Evolutionary conservation across 78 protist genomes (phyloP), one percentile per base, ranked within the genome.

Genomic region (Chrysochromulina parva): DNA sequence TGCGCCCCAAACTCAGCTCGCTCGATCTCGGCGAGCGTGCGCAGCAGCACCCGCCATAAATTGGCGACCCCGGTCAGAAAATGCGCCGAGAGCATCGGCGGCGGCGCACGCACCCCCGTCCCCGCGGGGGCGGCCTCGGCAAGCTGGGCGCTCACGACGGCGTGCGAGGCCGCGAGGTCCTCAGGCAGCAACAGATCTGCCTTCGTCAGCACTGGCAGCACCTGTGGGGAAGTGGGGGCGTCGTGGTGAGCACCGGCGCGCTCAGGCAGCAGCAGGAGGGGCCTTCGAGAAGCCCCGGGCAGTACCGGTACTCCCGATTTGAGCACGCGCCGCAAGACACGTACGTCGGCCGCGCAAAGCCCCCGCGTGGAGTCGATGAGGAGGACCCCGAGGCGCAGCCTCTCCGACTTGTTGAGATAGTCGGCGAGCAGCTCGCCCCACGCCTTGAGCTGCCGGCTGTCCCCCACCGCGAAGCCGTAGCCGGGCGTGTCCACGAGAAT

Each of bases 401-500:
- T 0, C 48, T 22, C 57, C 57, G 52, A 48, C n/a, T 17, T 1
- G 28, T 3, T 0, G 26, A 74, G 24, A 28, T 74, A 74, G 3
- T 1, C n/a, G 9, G 11, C 14, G 28, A 74, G 14, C 19, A 48
- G 24, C 10, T 10, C 4, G 28, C 84, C 57, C 84, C 84, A 74
- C 5, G 1, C 26, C 11, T 10, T 22, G 24, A 48, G 84, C 55
- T 48, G 11, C n/a, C 2, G 0, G 24, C 1, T 17, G 53, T 50
- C 84, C 10, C 26, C 84, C 4, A 74, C 78, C 50, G 78, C 84
- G n/a, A 1, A 11, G 57, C 84, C 84, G 84, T 74, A 74, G 19
- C 84, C 84, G n/a, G 84, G 84, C 53, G 54, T 48, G 84, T 74
- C 84, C 57, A 74, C 84, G 48, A 74, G 84, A 55, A 74, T 28